Conservation (phyloP, 495 filamentous ascomycete genomes). For the Xylaria telfairii region DNA sequence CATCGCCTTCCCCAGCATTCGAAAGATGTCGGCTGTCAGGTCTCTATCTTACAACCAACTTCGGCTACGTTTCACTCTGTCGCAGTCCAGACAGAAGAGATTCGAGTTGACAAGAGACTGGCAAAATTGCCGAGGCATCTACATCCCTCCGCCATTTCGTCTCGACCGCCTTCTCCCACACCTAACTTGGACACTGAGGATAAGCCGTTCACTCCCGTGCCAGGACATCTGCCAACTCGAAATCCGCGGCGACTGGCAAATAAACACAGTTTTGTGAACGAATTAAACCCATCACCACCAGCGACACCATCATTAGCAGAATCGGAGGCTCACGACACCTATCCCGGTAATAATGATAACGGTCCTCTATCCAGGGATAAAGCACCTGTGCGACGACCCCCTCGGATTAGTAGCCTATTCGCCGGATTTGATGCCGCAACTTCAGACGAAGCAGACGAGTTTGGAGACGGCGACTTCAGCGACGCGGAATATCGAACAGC, state of each 20-base stretch:
- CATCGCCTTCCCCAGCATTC: constrained; percentile 58
- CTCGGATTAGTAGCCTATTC: constrained; percentile 82
- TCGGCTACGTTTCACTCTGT: constrained; percentile 60
- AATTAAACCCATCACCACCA: constrained; percentile 56
- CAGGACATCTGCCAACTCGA: constrained; percentile 56
- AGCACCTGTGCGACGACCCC: constrained; percentile 69
- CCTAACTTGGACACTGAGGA: constrained; percentile 38
- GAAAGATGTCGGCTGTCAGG: constrained; percentile 64
- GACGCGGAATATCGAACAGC: constrained; percentile 69
- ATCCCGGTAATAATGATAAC: constrained; percentile 84
- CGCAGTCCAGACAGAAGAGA: constrained; percentile 89
- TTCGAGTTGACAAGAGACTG: constrained; percentile 75
- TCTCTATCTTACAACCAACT: constrained; percentile 47
- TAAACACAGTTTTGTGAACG: constrained; percentile 50
- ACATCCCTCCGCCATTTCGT: constrained; percentile 71
- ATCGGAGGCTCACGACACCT: constrained; percentile 64
- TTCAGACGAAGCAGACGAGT: constrained; percentile 64
- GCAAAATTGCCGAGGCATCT: constrained; percentile 78
- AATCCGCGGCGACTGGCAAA: constrained; percentile 57
- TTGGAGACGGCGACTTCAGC: constrained; percentile 65
- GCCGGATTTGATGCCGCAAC: constrained; percentile 73
- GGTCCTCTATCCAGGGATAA: constrained; percentile 71
- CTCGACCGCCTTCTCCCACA: constrained; percentile 59
- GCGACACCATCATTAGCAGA: constrained; percentile 31
- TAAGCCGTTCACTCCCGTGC: constrained; percentile 55